These are phyloP conservation scores for Asterionellopsis glacialis DNA, from an alignment of 108 stramenopile species.

Conservation along the genomic window DNA sequence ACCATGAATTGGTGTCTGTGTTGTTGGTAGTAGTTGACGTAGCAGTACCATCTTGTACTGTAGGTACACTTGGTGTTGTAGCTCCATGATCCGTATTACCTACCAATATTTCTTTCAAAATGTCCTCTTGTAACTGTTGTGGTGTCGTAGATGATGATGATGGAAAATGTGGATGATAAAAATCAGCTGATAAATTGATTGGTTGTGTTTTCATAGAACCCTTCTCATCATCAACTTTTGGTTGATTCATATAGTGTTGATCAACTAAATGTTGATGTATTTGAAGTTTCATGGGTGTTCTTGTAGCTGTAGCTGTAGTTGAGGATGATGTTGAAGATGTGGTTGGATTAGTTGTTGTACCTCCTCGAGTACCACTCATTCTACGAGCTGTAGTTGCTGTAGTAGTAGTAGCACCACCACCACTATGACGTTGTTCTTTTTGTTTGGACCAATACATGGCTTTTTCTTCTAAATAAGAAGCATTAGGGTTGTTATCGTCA, in stretches of 20 bases:
- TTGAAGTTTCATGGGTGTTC: slow-evolving; percentile 36
- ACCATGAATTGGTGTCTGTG: too few relatives aligned
- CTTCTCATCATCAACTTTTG: slow-evolving; percentile 42
- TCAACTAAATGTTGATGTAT: slow-evolving; percentile 76
- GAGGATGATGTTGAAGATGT: too few relatives aligned
- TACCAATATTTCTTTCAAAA: too few relatives aligned
- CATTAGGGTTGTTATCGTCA: slow-evolving; percentile 7
- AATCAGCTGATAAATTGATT: slow-evolving; percentile 63
- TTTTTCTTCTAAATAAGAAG: slow-evolving; percentile 72
- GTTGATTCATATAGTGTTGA: slow-evolving; percentile 53
- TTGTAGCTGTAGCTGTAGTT: slow-evolving; percentile 9
- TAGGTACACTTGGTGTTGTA: too few relatives aligned
- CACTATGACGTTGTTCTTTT: not conserved
- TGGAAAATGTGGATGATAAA: slow-evolving; percentile 60
- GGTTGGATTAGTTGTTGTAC: too few relatives aligned
- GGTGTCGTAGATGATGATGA: not conserved
- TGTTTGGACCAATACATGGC: slow-evolving; percentile 28
- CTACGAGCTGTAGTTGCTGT: not conserved
- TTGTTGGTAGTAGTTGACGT: too few relatives aligned
- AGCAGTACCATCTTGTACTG: too few relatives aligned
- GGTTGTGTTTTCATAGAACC: slow-evolving; percentile 44
- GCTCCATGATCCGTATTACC: too few relatives aligned
- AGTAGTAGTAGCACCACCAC: not conserved
- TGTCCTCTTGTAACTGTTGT: too few relatives aligned
- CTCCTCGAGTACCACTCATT: not conserved